A percentile compares a stretch with the other conserved stretches of the same genome.
phyloP scores from a whole-genome alignment of 2,329 filamentous ascomycete species.

The Pyrenophora teres region DNA sequence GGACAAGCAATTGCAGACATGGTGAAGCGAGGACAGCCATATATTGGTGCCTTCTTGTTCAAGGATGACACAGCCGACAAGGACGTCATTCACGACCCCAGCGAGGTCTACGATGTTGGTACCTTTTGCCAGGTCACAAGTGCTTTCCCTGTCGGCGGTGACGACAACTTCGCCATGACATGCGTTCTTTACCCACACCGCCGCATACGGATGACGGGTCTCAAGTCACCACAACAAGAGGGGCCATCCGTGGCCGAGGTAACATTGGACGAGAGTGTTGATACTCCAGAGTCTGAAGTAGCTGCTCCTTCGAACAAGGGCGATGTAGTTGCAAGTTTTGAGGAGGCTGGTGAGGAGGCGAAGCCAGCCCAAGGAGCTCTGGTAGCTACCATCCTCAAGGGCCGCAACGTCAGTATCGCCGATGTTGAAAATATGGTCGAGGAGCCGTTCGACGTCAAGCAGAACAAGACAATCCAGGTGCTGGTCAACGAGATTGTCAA shows the following conservation, averaged over 20 bases:
- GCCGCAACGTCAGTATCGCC: constrained; percentile 90
- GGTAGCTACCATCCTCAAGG: constrained; percentile 86
- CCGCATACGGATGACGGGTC: constrained; percentile 83
- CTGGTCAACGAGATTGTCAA: constrained; percentile 98
- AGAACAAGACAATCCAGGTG: constrained; percentile 84
- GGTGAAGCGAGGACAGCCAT: constrained; percentile 95
- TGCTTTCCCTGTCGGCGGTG: constrained; percentile 80
- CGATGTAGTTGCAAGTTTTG: constrained; percentile 95
- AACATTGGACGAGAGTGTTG: constrained; percentile 48
- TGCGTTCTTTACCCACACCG: constrained; percentile 96
- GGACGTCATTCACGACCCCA: constrained; percentile 86
- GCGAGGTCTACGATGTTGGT: constrained; percentile 93
- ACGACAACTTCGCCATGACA: constrained; percentile 83
- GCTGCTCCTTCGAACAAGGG: constrained; percentile 59
- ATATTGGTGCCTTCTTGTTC: constrained; percentile 94
- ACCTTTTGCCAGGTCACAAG: constrained; percentile 98
- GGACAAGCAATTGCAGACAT: constrained; percentile 92
- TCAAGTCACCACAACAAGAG: constrained; percentile 68
- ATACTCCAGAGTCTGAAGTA: constrained; percentile 55
- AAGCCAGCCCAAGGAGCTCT: constrained; percentile 64
- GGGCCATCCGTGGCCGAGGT: constrained; percentile 41
- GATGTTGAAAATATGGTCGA: constrained; percentile 93
- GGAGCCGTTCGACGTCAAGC: constrained; percentile 86
- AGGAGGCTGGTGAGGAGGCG: constrained; percentile 73
- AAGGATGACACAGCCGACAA: constrained; percentile 95